Conservation (phyloP, 495 filamentous ascomycete genomes). For the Clavariopsis aquatica region DNA sequence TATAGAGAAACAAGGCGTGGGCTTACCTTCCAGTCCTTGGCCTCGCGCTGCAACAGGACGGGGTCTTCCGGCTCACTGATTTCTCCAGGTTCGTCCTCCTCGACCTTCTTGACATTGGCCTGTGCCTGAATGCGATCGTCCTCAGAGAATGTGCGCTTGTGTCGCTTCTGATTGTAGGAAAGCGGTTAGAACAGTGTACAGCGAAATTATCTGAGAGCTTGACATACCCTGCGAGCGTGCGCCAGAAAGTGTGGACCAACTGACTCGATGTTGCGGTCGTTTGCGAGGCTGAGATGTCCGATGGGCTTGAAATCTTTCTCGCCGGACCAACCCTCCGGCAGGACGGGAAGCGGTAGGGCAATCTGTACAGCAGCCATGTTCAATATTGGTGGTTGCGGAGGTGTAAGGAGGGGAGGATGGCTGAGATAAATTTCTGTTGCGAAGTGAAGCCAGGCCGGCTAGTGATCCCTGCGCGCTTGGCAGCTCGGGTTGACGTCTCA, state of each 20-base stretch:
- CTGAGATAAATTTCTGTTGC: conserved; percentile 6
- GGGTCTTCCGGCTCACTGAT: conserved; percentile 91
- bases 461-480: not conserved
- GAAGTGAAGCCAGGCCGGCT: conserved; percentile 5
- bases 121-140: conserved; percentile 96
- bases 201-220: conserved; percentile 26
- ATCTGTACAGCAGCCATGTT: conserved; percentile 85
- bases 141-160: conserved; percentile 96
- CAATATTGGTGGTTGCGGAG: conserved; percentile 35
- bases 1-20: not conserved
- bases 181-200: conserved; percentile 5
- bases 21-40: conserved; percentile 97
- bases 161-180: conserved; percentile 64
- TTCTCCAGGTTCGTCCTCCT: conserved; percentile 85
- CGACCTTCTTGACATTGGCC: conserved; percentile 90
- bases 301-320: conserved; percentile 90
- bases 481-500: conserved; percentile 19
- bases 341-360: conserved; percentile 76
- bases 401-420: not conserved
- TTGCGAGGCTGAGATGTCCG: conserved; percentile 66
- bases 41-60: conserved; percentile 84
- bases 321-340: conserved; percentile 79
- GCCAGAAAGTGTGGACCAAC: conserved; percentile 97
- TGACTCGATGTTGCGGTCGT: conserved; percentile 84
- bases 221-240: conserved; percentile 81